Evolutionary conservation across 208 protist genomes (phyloP).

Genomic region (Leishmania martiniquensis): DNA sequence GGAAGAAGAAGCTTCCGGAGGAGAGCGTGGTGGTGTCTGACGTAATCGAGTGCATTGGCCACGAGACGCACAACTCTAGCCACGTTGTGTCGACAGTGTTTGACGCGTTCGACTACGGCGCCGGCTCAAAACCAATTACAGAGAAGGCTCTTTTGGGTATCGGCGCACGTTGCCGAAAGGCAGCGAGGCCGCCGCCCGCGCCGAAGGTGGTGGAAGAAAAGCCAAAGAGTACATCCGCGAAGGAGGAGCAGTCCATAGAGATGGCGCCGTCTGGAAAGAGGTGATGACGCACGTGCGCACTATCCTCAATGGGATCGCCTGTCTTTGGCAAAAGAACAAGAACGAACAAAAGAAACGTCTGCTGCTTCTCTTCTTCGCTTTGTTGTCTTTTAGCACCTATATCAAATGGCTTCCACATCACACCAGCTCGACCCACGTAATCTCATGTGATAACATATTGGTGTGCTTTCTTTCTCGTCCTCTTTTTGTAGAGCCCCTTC

Average conservation of each 20-base stretch:
- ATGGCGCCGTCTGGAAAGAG: slow-evolving; percentile 16
- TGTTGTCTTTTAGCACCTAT: neutral
- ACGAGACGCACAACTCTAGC: slow-evolving; percentile 85
- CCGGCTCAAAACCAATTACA: slow-evolving; percentile 82
- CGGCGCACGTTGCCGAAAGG: slow-evolving; percentile 82
- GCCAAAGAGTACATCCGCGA: slow-evolving; percentile 4
- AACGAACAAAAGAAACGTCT: neutral
- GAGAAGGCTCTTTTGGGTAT: slow-evolving; percentile 78
- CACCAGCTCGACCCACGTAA: slow-evolving; percentile 5
- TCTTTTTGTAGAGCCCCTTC: neutral
- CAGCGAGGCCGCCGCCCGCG: slow-evolving; percentile 19
- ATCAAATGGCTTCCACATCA: slow-evolving; percentile 3
- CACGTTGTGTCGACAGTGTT: slow-evolving; percentile 91
- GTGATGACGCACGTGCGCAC: neutral
- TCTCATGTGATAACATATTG: slow-evolving; percentile 5
- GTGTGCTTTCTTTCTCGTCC: slow-evolving; percentile 4
- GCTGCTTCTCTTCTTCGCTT: slow-evolving; percentile 3
- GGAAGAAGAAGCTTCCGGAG: slow-evolving; percentile 73
- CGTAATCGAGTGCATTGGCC: slow-evolving; percentile 84
- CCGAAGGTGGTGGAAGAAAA: slow-evolving; percentile 31
- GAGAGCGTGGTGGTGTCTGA: slow-evolving; percentile 83
- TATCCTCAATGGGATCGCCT: neutral
- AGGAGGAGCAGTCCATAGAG: slow-evolving; percentile 5
- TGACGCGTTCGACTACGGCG: slow-evolving; percentile 89
- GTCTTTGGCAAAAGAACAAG: neutral